These are phyloP conservation scores for Ceratocystis cacaofunesta DNA, from an alignment of 2,329 filamentous ascomycete genomes.

Conservation along the genomic window DNA sequence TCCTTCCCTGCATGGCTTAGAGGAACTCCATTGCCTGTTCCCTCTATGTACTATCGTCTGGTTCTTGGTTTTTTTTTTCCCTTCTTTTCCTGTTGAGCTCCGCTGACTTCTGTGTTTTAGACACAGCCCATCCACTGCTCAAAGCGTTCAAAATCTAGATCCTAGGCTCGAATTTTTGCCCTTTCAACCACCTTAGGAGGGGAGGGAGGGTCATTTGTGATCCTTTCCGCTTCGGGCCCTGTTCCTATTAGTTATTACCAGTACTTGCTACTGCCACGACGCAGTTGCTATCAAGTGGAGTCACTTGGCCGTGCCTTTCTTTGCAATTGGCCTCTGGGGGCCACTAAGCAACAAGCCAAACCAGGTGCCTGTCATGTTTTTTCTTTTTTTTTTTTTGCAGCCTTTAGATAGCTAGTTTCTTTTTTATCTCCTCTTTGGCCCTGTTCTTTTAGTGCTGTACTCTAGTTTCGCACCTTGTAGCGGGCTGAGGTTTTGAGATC, in stretches of 20 bases:
- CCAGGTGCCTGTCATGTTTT: no score
- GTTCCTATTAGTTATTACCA: not conserved
- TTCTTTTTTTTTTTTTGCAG: no score
- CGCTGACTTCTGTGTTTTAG: not conserved
- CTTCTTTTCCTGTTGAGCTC: not conserved
- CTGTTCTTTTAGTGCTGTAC: not conserved
- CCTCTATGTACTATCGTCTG: not conserved
- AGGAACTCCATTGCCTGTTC: not conserved
- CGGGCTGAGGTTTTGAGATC: not conserved
- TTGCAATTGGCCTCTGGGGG: not conserved
- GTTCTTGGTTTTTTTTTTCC: not conserved
- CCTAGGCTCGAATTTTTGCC: not conserved
- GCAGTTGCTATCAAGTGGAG: not conserved
- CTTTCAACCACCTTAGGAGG: not conserved
- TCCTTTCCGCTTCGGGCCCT: constrained; percentile 10
- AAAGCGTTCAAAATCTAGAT: not conserved
- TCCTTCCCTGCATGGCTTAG: not conserved
- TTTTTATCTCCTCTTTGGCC: not conserved
- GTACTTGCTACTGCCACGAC: not conserved
- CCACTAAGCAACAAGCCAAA: no score
- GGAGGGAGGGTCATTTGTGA: constrained; percentile 5
- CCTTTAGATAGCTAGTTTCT: not conserved
- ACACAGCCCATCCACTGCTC: not conserved
- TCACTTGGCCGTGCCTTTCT: not conserved
- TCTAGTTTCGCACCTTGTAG: not conserved